Evolutionary conservation across 352 stramenopile genomes (phyloP).

Genomic region (Aphanomyces invadans): DNA sequence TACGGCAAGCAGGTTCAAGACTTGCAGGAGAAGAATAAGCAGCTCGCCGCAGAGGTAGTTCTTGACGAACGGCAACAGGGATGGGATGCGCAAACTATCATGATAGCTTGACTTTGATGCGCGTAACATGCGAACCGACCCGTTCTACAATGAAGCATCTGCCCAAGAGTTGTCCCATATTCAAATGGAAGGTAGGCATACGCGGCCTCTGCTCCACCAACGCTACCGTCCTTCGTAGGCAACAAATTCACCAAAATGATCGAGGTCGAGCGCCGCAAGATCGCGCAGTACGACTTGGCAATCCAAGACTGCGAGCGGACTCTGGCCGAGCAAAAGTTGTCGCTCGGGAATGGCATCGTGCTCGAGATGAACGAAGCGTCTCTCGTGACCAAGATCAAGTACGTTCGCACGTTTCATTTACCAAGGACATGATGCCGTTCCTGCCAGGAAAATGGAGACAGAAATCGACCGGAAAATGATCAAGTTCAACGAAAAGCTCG

Average conservation of each 20-base stretch:
- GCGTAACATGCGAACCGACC: constrained; percentile 52
- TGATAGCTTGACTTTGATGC: constrained; percentile 67
- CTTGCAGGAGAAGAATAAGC: constrained; percentile 66
- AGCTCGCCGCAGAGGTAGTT: constrained; percentile 71
- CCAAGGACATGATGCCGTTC: too few relatives aligned
- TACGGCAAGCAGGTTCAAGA: constrained; percentile 73
- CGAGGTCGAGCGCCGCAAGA: constrained; percentile 67
- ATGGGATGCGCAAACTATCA: too few relatives aligned
- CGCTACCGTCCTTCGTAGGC: background rate
- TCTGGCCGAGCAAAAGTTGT: constrained; percentile 60
- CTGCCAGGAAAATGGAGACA: constrained; percentile 74
- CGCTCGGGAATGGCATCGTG: constrained; percentile 62
- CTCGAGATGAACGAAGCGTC: constrained; percentile 61
- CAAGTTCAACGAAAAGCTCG: constrained; percentile 77
- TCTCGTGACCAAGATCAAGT: constrained; percentile 33
- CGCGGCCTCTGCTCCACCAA: background rate
- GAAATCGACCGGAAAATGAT: constrained; percentile 75
- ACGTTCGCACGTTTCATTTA: too few relatives aligned
- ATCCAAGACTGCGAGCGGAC: constrained; percentile 58
- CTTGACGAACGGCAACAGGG: too few relatives aligned
- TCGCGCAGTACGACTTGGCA: constrained; percentile 47
- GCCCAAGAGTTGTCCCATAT: constrained; percentile 71
- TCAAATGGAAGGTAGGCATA: constrained; percentile 45
- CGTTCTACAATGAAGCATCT: constrained; percentile 64
- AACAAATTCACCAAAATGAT: constrained; percentile 79